phyloP scores from a whole-genome alignment of 129 eudicot genomes.

The Glebionis coronaria region DNA sequence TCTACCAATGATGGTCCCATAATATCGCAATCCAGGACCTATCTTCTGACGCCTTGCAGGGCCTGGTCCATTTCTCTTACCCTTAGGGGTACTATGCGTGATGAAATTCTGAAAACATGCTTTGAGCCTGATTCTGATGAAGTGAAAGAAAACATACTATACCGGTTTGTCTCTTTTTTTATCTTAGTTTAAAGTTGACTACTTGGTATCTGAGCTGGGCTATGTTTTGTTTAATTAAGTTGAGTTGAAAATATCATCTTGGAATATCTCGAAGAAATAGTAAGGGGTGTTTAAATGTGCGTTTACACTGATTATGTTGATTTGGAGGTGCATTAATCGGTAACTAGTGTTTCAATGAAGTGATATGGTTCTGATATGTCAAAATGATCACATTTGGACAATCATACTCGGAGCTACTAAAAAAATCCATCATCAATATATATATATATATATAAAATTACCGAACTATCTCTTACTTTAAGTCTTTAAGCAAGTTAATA shows the following conservation, averaged over 20 bases:
- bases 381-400: not conserved
- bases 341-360: not conserved
- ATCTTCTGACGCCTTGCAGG: conserved; percentile 65
- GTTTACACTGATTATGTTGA: not conserved
- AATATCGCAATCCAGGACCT: conserved; percentile 17
- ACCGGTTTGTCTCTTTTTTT: conserved; percentile 47
- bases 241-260: too few relatives aligned
- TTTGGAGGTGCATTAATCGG: not conserved
- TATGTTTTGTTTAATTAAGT: not conserved
- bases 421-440: not conserved
- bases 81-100: conserved; percentile 49
- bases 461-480: not conserved
- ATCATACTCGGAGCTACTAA: not conserved
- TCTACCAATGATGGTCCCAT: conserved; percentile 35
- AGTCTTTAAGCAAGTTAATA: not conserved
- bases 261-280: too few relatives aligned
- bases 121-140: conserved; percentile 48
- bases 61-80: conserved; percentile 91
- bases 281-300: too few relatives aligned
- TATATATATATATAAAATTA: not conserved
- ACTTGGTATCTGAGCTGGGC: conserved; percentile 12
- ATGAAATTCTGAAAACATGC: conserved; percentile 61
- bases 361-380: conserved; percentile 13
- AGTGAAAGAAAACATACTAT: conserved; percentile 53
- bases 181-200: not conserved